Percentiles rank a stretch among this genome's conserved stretches.
Conservation (phyloP, 164 flowering plant species). For the Berberis thunbergii region DNA sequence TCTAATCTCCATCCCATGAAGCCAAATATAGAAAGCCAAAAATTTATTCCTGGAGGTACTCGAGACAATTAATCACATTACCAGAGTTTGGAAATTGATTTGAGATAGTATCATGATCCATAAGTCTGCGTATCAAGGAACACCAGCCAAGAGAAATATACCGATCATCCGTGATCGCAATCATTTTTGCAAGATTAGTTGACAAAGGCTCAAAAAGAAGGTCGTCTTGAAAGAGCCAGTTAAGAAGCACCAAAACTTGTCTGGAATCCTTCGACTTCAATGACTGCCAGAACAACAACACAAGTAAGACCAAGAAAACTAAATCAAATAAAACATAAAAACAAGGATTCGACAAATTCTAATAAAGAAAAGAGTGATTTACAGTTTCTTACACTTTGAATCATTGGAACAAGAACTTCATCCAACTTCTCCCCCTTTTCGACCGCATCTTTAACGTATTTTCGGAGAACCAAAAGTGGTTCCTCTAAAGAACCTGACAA, state of each 20-base stretch:
- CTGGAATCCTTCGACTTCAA: conserved; percentile 27
- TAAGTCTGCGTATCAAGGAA: conserved; percentile 39
- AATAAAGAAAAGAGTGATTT: background rate
- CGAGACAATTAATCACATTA: conserved; percentile 14
- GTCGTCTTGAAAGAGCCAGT: conserved; percentile 26
- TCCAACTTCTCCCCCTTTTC: conserved; percentile 38
- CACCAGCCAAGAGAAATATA: conserved; percentile 80
- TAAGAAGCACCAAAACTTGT: conserved; percentile 29
- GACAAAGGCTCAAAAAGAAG: conserved; percentile 37
- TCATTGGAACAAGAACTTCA: conserved; percentile 30
- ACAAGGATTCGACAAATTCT: no score
- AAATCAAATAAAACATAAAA: background rate
- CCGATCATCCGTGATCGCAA: conserved; percentile 53
- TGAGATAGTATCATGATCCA: conserved; percentile 33
- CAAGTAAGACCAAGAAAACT: background rate
- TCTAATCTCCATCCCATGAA: no score
- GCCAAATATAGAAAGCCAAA: no score
- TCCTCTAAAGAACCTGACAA: conserved; percentile 37
- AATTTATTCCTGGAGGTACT: no score
- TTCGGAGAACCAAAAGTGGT: conserved; percentile 43
- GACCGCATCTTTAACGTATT: conserved; percentile 42
- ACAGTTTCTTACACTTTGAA: no score
- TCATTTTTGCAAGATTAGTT: conserved; percentile 32
- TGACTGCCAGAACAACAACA: no score
- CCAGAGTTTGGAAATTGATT: conserved; percentile 26